Evolutionary conservation across 495 filamentous ascomycete species (phyloP), one percentile per base, ranked within the genome.

Genomic region (Hypoxylon perforatum): DNA sequence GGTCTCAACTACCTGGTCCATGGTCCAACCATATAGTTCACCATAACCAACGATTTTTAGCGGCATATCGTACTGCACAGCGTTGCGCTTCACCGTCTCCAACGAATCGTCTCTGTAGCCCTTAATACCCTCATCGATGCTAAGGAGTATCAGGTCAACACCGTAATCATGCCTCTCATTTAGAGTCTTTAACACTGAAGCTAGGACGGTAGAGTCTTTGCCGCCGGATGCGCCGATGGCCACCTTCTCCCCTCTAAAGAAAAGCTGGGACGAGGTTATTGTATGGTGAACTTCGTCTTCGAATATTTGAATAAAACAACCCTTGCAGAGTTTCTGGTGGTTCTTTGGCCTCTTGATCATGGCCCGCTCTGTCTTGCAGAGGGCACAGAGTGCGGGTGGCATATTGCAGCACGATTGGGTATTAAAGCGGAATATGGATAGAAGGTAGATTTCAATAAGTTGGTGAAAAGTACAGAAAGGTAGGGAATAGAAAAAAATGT

Each of bases 1-100:
- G 57, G 95, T 91, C 70, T 90, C 88, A 2, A 99, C 95, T 11
- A 99, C 95, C 69, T 97, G 91, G 76, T 99, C 95, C 95, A 99
- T 99, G 9, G 94, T 97, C 95, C 95, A 99, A 2, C 96, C 95
- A 75, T 98, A 99, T 4, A 99, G 82, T 75, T 98, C 94, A 36
- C 87, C 89, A 75, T 99, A 99, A 42, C 94, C 91, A 22, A 99
- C 87, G 46, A 99, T 95, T 69, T 90, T 90, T 30, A 99, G 81
- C 1, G 91, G 86, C 91, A 99, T 94, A 11, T 88, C 85, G 74
- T 97, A 97, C 74, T 98, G 94, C 11, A 84, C 71, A 1, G 94
- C 90, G 72, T 99, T 98, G 65, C 94, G 81, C 84, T 97, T 97
- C 51, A 99, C 95, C 0, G 95, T 97, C 76, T 97, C 93, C 0